These are phyloP conservation scores for Alnus glutinosa DNA, from an alignment of 306 rosid species.

Conservation along the genomic window DNA sequence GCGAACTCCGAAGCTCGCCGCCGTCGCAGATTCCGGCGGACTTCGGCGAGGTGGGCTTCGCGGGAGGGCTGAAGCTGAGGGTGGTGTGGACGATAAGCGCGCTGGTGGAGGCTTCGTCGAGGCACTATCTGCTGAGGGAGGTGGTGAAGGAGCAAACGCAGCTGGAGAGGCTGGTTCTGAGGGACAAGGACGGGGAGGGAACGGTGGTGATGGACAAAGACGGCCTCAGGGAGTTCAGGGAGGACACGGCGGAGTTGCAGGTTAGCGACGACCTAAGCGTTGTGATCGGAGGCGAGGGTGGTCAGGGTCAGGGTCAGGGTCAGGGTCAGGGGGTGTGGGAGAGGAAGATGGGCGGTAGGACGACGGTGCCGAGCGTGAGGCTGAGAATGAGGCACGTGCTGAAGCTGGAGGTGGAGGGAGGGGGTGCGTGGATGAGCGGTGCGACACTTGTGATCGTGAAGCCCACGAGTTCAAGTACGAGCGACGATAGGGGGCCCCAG, in stretches of 20 bases:
- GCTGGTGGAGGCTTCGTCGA: conserved; percentile 48
- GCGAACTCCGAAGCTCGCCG: conserved; percentile 10
- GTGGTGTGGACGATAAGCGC: conserved; percentile 48
- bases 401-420: conserved; percentile 33
- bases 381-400: conserved; percentile 46
- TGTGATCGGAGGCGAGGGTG: too few relatives aligned
- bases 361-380: conserved; percentile 46
- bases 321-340: conserved; percentile 3
- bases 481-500: background rate
- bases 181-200: conserved; percentile 49
- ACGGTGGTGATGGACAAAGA: conserved; percentile 39
- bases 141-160: conserved; percentile 34
- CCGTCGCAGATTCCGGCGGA: background rate
- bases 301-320: background rate
- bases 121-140: conserved; percentile 47
- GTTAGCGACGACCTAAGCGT: too few relatives aligned
- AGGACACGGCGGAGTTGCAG: background rate
- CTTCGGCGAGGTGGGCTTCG: conserved; percentile 20
- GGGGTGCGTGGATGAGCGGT: conserved; percentile 34
- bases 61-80: conserved; percentile 39
- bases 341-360: conserved; percentile 27
- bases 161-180: conserved; percentile 33
- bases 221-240: conserved; percentile 31
- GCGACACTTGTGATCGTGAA: conserved; percentile 51
- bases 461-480: conserved; percentile 20